Evolutionary conservation across 2,329 filamentous ascomycete genomes (phyloP), one percentile per base, ranked within the genome.

Genomic region (Cytospora piceicola): DNA sequence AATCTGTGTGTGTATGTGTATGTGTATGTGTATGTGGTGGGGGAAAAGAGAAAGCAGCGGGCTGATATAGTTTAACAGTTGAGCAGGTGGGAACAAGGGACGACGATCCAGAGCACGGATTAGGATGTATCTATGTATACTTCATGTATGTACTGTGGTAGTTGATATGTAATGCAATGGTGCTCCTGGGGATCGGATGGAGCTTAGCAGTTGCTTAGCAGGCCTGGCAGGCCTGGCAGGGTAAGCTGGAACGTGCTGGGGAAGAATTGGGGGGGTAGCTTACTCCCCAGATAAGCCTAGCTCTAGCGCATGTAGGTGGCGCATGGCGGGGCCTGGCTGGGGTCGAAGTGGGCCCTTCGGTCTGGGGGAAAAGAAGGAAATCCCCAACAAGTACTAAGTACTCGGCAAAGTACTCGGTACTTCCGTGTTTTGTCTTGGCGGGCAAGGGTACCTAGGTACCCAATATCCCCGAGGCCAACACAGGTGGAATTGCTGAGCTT

Each of bases 381-480:
- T n/a, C 39, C 20, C 39, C 39, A 42, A 20, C 39, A 49, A 24
- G 46, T 49, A 49, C 46, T 49, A 5, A n/a, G 11, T 49, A 49
- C 46, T 49, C n/a, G n/a, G n/a, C n/a, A n/a, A n/a, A n/a, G n/a
- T 49, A 49, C 46, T 49, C n/a, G 46, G 11, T 49, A 49, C 46
- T 49, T 24, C n/a, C 46, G n/a, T n/a, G 34, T 36, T 15, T 49
- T 4, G 14, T 5, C 46, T 49, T 49, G 46, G n/a, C 22, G n/a
- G 27, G 27, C 27, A 29, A 29, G 27, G 27, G 27, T 29, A 29
- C 3, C n/a, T n/a, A n/a, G n/a, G n/a, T n/a, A n/a, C n/a, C n/a
- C n/a, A 29, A 29, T 29, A 29, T 29, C n/a, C n/a, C n/a, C n/a
- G n/a, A n/a, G n/a, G n/a, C n/a, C 27, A 29, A 29, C 27, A 29